Base-by-base conservation (phyloP, 225 moss, liverwort and hornwort genomes). In the Ulota crispa region DNA sequence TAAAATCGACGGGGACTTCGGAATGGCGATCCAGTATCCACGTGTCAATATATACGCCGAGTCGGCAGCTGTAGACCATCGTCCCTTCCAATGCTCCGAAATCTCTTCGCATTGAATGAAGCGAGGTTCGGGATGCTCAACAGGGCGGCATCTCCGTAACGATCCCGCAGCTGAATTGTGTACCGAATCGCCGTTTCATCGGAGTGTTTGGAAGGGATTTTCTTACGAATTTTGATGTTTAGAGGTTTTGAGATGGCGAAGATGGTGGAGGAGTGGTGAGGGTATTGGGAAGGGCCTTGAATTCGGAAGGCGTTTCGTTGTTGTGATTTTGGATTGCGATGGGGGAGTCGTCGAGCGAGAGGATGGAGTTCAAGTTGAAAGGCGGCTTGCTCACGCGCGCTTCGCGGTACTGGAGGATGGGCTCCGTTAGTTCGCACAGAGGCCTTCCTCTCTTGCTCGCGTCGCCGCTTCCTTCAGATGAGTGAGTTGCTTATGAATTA, bases 401-500 rank as follows among this genome's bases (percentile, higher is more conserved):
- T 36, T 76, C 74, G 37, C 86, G 90, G 2, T 85, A 84, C 77
- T 91, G 88, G 90, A 84, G 78, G 78, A 80, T 57, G 80, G 90
- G 88, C 13, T 45, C 85, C 42, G 57, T 85, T 67, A 78, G 39
- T 66, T 80, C 90, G 24, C 86, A 83, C 47, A 83, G 75, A 75
- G 90, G 90, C 70, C 86, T 90, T 36, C 90, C 90, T 59, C 86
- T 90, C 36, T 75, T 91, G 76, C 82, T 88, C 54, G 77, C 88
- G 5, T 84, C 80, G 43, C 80, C 88, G 45, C 39, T 88, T 28
- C 31, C 88, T 75, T 57, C 78, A 43, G 77, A 71, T 13, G 88
- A 85, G 90, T 91, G 62, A 82, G 87, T 34, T 23, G 12, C 24
- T 34, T 54, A 21, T 24, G 52, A 32, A 34, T 62, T 76, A 61